Base-by-base conservation (phyloP, 306 rosid genomes). In the Prunus salicina region DNA sequence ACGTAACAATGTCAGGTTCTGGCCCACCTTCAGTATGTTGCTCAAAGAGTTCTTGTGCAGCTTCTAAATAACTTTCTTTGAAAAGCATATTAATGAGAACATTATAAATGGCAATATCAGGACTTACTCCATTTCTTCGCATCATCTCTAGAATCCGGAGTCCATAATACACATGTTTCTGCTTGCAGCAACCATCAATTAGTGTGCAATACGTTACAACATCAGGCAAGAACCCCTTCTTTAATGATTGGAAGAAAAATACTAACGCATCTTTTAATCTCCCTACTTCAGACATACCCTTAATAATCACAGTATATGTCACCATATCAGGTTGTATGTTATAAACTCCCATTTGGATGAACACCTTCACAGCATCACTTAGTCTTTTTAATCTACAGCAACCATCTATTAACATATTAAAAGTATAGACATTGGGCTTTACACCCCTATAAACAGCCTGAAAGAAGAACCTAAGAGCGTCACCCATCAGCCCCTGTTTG, bases 331-430 rank as follows among this genome's bases (percentile, higher is more conserved):
- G 77, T 46, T 11, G 55, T 15, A 76, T 16, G 57, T 71, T 47
- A 71, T 75, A 76, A 8, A 50, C 16, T 19, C 73, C 64, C 80
- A 81, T 55, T 30, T 69, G 64, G 32, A 34, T 70, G 73, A 63
- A 70, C 46, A 81, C 45, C 80, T 76, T 81, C 73, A 76, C 63
- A 28, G 74, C 80, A 76, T 76, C 67, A 34, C 61, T 56, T 28
- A 81, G 8, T 63, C 69, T 55, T 52, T 67, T 73, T 43, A 70
- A 71, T 64, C 84, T 76, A 71, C 80, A 81, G 72, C 27, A 81
- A 41, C 84, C 84, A 70, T 81, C 81, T 53, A 81, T 32, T 47
- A 81, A 52, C 32, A 78, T 71, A 67, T 81, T 81, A 18, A 81
- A 71, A 47, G 69, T 71, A 70, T 69, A 63, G 8, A 71, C 75